phyloP scores from a whole-genome alignment of 257 asterid genomes.

The Anisodus acutangulus region DNA sequence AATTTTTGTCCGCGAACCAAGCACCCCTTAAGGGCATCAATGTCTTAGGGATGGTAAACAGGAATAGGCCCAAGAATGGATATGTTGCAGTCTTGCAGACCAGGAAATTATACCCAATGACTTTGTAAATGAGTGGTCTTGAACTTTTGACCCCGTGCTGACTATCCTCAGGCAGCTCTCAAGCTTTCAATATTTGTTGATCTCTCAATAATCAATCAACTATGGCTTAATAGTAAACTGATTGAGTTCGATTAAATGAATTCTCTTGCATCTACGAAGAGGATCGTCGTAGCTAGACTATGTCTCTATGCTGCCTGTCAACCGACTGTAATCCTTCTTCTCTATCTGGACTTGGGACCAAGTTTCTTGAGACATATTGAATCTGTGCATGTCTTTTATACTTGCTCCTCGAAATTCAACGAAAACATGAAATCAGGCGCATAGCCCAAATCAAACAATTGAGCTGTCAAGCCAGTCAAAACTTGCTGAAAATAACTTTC shows the following conservation, averaged over 20 bases:
- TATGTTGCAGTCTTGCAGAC: background rate
- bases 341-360: background rate
- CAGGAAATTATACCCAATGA: no score
- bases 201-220: background rate
- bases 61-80: conserved; percentile 53
- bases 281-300: background rate
- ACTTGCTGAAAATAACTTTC: conserved; percentile 35
- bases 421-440: conserved; percentile 41
- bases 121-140: no score
- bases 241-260: background rate
- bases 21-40: no score
- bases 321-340: background rate
- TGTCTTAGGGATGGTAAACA: conserved; percentile 5
- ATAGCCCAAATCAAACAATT: conserved; percentile 44
- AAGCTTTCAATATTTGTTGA: conserved; percentile 7
- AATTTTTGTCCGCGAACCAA: no score
- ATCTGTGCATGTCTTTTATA: background rate
- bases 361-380: background rate
- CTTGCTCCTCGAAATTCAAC: conserved; percentile 26
- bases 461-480: conserved; percentile 47
- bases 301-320: background rate
- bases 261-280: background rate
- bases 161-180: conserved; percentile 18
- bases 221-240: background rate
- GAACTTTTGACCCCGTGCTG: background rate